Base-by-base conservation (phyloP, 1,284 basidiomycete genomes). In the Rhodotorula sp. region DNA sequence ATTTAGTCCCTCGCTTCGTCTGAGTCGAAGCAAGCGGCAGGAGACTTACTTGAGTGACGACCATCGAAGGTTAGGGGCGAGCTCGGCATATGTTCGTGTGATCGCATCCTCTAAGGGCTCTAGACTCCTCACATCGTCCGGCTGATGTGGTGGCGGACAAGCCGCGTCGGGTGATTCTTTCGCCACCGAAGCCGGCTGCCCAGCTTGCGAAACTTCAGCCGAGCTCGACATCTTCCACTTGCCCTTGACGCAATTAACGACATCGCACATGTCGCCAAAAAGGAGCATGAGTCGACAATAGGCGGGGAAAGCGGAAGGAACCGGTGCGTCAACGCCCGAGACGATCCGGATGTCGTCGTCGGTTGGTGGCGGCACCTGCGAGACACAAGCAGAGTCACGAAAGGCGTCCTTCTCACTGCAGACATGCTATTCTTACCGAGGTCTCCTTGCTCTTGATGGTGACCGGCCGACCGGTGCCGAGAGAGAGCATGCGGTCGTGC, bases 381-480 rank as follows among this genome's bases (percentile, higher is more conserved):
- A 43, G 15, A 21, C 6, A 31, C 12, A 45, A 7, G 21, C 14
- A 6, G 55, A 23, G 38, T 47, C 26, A 26, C 14, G n/a, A 14
- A 4, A n/a, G 31, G 60, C 6, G 18, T 6, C 38, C 38, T 12
- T 43, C 38, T 43, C 10, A 2, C 10, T 58, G 57, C 34, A 15
- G 12, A 3, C 23, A 16, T 43, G n/a, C 3, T 8, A 12, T 21
- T 19, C 63, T 26, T 12, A 64, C 63, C 26, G 55, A 64, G 26
- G 58, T 58, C 28, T 64, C 63, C 31, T 64, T 19, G 28, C 56
- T 56, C 28, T 64, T 64, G 54, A 64, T 58, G 7, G 63, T 57
- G 8, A 57, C 55, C 2, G 63, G 49, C 2, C 63, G 55, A 3
- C 63, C 63, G 3, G 63, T 64, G 1, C 63, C 63, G 21, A 64